These are phyloP conservation scores for Taiozyma sp. DNA, from an alignment of 1,139 yeast species.

Conservation along the genomic window DNA sequence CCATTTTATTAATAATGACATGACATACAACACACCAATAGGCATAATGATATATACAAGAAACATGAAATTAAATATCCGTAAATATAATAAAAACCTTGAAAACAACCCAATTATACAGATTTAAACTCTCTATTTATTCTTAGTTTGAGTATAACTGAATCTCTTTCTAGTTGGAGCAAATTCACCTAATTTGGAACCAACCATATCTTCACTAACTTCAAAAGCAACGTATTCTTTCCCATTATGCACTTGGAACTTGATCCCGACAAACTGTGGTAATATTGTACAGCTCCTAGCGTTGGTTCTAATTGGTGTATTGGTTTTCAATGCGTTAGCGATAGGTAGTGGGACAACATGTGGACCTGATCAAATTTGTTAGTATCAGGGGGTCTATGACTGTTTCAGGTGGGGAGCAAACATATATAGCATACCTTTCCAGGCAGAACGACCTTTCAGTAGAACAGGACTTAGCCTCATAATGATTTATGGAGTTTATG, in stretches of 20 bases:
- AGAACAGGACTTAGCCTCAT: constrained; percentile 59
- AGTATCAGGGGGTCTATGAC: constrained; percentile 8
- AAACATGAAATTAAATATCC: not conserved
- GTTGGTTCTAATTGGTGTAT: constrained; percentile 87
- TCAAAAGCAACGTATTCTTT: constrained; percentile 88
- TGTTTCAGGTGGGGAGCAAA: not conserved
- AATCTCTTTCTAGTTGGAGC: constrained; percentile 84
- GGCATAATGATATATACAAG: not conserved
- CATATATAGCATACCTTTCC: constrained; percentile 49
- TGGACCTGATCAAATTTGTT: constrained; percentile 54
- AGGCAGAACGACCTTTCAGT: constrained; percentile 62
- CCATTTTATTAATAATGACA: not conserved
- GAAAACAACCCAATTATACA: not conserved
- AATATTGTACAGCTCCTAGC: constrained; percentile 92
- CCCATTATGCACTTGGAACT: constrained; percentile 94
- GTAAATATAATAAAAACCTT: not conserved
- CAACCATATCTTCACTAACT: constrained; percentile 94
- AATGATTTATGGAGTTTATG: constrained; percentile 4
- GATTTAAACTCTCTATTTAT: constrained; percentile 20
- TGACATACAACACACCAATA: not conserved
- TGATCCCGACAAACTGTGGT: constrained; percentile 92
- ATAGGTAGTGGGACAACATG: constrained; percentile 91
- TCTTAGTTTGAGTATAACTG: constrained; percentile 63
- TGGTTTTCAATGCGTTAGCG: constrained; percentile 74
- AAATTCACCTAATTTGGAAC: constrained; percentile 93